These are phyloP conservation scores for Rhodocollybia butyracea DNA, from an alignment of 768 basidiomycete species.

Conservation along the genomic window DNA sequence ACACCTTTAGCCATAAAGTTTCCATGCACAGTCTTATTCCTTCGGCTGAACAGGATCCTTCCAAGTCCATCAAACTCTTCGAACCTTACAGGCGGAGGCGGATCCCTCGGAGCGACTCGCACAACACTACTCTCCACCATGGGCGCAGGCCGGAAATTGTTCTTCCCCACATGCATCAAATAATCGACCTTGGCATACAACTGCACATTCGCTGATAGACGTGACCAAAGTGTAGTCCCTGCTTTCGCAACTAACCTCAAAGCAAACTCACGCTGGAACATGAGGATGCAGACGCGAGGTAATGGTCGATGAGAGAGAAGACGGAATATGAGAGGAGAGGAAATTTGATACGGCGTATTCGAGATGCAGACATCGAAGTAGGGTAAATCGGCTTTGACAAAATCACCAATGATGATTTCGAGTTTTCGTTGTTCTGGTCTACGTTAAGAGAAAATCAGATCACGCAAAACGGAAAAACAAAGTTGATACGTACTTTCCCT, in stretches of 20 bases:
- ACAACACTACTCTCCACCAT: constrained; percentile 93
- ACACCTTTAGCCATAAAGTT: constrained; percentile 95
- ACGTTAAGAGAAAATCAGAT: constrained; percentile 2
- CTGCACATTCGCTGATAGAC: constrained; percentile 95
- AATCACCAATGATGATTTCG: constrained; percentile 94
- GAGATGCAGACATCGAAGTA: constrained; percentile 99
- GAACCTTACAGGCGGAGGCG: constrained; percentile 92
- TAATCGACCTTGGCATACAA: constrained; percentile 96
- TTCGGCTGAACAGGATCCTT: constrained; percentile 83
- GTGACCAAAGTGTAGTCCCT: constrained; percentile 84
- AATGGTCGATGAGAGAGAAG: constrained; percentile 94
- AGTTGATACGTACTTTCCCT: constrained; percentile 82
- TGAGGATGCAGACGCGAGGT: constrained; percentile 92
- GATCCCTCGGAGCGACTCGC: constrained; percentile 86
- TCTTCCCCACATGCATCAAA: constrained; percentile 93
- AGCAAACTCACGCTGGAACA: constrained; percentile 99
- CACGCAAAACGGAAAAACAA: neutral
- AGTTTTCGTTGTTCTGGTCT: constrained; percentile 96
- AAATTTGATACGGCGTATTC: constrained; percentile 99
- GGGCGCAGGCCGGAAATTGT: constrained; percentile 95
- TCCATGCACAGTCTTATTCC: constrained; percentile 88
- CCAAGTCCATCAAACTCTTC: constrained; percentile 97
- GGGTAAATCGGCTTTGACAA: constrained; percentile 96
- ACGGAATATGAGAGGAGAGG: constrained; percentile 95
- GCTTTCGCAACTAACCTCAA: constrained; percentile 87